A percentile compares a stretch with the other conserved stretches of the same genome.
Evolutionary conservation across 345 rosid species (phyloP).

Genomic region (Hypericum perforatum): DNA sequence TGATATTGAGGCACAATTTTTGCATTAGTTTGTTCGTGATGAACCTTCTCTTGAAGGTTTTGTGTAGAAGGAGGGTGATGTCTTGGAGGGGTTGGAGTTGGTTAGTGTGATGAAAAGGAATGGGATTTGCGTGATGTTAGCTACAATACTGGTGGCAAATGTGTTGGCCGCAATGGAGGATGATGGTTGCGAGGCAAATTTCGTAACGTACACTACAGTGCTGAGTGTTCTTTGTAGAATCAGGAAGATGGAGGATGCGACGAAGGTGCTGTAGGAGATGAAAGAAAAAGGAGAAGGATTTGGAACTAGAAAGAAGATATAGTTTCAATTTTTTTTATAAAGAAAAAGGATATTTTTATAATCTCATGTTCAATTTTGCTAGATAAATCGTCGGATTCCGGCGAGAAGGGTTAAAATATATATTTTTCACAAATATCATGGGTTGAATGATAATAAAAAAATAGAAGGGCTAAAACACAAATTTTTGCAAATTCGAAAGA

Average conservation of each 20-base stretch:
- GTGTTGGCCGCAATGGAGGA: conserved; percentile 38
- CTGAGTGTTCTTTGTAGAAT: conserved; percentile 51
- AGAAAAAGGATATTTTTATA: too few species aligned
- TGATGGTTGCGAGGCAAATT: conserved; percentile 26
- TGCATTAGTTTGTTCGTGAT: conserved; percentile 25
- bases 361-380: too few species aligned
- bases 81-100: conserved; percentile 25
- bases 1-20: conserved; percentile 54
- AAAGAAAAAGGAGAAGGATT: conserved; percentile 29
- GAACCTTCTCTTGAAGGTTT: conserved; percentile 46
- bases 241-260: conserved; percentile 43
- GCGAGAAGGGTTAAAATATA: too few species aligned
- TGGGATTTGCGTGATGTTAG: conserved; percentile 26
- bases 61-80: conserved; percentile 33
- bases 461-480: too few species aligned
- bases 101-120: conserved; percentile 32
- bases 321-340: too few species aligned
- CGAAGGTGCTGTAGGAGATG: conserved; percentile 34
- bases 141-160: conserved; percentile 33
- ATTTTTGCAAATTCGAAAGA: too few species aligned
- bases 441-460: too few species aligned
- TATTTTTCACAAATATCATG: too few species aligned
- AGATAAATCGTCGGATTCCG: too few species aligned
- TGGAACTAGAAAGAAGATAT: too few species aligned
- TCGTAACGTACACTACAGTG: conserved; percentile 34